Base-by-base conservation (phyloP, 1,139 yeast species). In the Blastobotrys aristatus region DNA sequence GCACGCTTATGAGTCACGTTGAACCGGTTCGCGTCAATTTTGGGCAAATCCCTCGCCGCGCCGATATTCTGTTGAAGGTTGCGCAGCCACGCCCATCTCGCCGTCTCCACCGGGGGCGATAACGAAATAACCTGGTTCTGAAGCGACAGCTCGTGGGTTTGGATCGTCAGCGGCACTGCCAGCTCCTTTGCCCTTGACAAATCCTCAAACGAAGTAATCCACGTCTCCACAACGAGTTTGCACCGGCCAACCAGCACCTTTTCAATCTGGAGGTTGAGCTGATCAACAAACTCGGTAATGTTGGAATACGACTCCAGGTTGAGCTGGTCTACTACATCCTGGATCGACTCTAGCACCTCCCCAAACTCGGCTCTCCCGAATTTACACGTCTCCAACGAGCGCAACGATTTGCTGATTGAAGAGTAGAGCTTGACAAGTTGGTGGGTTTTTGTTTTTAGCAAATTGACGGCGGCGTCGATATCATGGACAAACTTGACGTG, bases 41-140 rank as follows among this genome's bases (percentile, higher is more conserved):
- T 52, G 2, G 51, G 46, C 46, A 68, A 69, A 1, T 46, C 31
- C 11, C 58, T 47, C 2, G 66, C 62, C 2, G 59, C 49, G 5
- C 50, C 46, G 0, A 68, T 52, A 24, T 61, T 56, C 0, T 56
- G 55, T 34, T 69, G 72, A 17, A 74, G 53, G 18, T 53, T 51
- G 1, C 42, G 34, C 14, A 67, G 57, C 62, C 72, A 65, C 1
- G 44, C 17, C 3, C 57, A 58, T 21, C 70, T 66, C 0, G 75
- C 59, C 2, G 50, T 44, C 42, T 72, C 75, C 0, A 76, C 50
- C 0, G 74, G 65, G 0, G 80, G 80, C 0, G 61, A 52, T 3
- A 80, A 61, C 0, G 59, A 51, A 42, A 84, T 70, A 0, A 66
- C 57, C 40, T 75, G 76, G 49, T 76, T 74, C 40, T 67, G 69